Percentiles rank a stretch among this genome's conserved stretches.
Conservation (phyloP, 805 yeast genomes). For the Candida hispaniensis region DNA sequence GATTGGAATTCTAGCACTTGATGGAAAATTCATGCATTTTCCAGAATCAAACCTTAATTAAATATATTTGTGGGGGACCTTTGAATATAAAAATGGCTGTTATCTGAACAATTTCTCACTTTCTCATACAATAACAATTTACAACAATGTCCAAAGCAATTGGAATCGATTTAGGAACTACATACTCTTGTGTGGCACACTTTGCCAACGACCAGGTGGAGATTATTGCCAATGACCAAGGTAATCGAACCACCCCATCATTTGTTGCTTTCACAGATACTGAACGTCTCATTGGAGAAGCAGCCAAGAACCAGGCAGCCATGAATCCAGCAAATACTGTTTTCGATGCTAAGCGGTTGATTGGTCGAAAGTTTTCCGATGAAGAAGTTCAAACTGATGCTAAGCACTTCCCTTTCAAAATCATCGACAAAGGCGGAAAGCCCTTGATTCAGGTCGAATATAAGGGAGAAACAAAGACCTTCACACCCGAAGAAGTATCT, state of each 20-base stretch:
- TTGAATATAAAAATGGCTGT: no score
- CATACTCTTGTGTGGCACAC: constrained; percentile 92
- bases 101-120: no score
- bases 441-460: constrained; percentile 78
- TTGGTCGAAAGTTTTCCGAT: constrained; percentile 71
- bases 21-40: no score
- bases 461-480: constrained; percentile 73
- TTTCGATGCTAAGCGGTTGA: constrained; percentile 87
- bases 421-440: constrained; percentile 66
- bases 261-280: constrained; percentile 91
- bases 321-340: constrained; percentile 88
- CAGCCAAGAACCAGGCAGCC: constrained; percentile 96
- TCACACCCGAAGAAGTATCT: constrained; percentile 89
- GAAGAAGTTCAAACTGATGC: constrained; percentile 65
- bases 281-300: constrained; percentile 90
- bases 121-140: no score
- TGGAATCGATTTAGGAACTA: constrained; percentile 90
- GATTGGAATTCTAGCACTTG: no score
- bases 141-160: constrained; percentile 31
- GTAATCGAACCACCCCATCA: constrained; percentile 94
- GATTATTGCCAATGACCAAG: constrained; percentile 91
- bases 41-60: no score
- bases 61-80: no score
- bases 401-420: constrained; percentile 81
- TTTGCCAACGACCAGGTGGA: constrained; percentile 76